These are phyloP conservation scores for Termitomyces sp. DNA, from an alignment of 768 basidiomycete species.

Conservation along the genomic window DNA sequence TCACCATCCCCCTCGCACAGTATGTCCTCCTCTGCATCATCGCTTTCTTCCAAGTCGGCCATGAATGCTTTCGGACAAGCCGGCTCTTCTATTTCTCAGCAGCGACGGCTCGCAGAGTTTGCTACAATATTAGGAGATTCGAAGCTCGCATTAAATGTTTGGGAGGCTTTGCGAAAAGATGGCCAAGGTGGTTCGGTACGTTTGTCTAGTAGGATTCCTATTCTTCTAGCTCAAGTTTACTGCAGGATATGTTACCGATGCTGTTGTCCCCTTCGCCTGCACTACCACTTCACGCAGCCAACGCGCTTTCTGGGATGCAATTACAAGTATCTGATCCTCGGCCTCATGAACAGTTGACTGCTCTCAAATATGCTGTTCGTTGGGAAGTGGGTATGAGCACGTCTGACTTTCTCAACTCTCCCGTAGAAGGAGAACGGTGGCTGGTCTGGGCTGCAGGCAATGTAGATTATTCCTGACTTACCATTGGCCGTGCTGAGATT, in stretches of 20 bases:
- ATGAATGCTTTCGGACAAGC: constrained; percentile 26
- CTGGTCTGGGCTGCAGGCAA: constrained; percentile 80
- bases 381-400: constrained; percentile 68
- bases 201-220: constrained; percentile 4
- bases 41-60: constrained; percentile 31
- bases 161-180: constrained; percentile 87
- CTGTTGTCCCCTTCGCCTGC: constrained; percentile 64
- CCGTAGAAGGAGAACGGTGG: constrained; percentile 79
- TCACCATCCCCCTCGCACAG: constrained; percentile 38
- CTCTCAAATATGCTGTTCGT: constrained; percentile 63
- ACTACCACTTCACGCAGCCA: constrained; percentile 52
- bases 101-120: constrained; percentile 92
- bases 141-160: constrained; percentile 75
- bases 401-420: constrained; percentile 50
- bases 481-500: constrained; percentile 18
- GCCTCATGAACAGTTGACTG: constrained; percentile 63
- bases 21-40: constrained; percentile 36
- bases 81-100: constrained; percentile 35
- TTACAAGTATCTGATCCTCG: constrained; percentile 42
- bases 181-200: constrained; percentile 82
- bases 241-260: constrained; percentile 78
- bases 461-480: constrained; percentile 35
- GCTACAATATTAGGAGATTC: constrained; percentile 89
- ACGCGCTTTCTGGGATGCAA: constrained; percentile 50
- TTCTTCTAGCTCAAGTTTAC: neutral